phyloP scores from a whole-genome alignment of 73 alveolate species.

The Paramecium caudatum region DNA sequence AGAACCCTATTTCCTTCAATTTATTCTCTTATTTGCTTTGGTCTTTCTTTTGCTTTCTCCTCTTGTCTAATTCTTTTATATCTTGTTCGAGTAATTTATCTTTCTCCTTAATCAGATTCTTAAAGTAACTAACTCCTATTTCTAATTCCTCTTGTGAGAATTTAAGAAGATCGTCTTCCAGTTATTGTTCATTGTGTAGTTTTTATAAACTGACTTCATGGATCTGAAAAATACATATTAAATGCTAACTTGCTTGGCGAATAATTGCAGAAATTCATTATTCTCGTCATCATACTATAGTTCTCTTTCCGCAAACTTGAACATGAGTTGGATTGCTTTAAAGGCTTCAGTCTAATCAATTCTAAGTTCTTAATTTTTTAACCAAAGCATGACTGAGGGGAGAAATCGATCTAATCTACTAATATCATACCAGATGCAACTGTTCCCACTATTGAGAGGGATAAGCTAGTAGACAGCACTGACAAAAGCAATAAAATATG shows the following conservation, averaged over 20 bases:
- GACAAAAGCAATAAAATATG: neutral
- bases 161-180: neutral
- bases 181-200: neutral
- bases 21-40: slow-evolving; percentile 10
- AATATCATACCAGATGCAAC: neutral
- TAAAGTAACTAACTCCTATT: neutral
- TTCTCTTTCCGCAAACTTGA: neutral
- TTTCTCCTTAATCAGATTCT: slow-evolving; percentile 52
- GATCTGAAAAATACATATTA: neutral
- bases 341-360: slow-evolving; percentile 31
- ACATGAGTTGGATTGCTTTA: neutral
- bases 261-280: slow-evolving; percentile 14
- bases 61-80: slow-evolving; percentile 37
- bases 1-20: neutral
- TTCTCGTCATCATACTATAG: neutral
- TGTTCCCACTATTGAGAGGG: neutral
- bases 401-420: neutral
- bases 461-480: neutral
- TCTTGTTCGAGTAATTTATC: slow-evolving; percentile 57
- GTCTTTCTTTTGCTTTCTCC: neutral
- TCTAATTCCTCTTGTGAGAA: slow-evolving; percentile 21
- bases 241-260: neutral
- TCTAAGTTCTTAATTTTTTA: slow-evolving; percentile 9
- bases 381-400: slow-evolving; percentile 15
- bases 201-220: neutral